Conservation (phyloP, 129 eudicot genomes). For the Lonicera japonica region DNA sequence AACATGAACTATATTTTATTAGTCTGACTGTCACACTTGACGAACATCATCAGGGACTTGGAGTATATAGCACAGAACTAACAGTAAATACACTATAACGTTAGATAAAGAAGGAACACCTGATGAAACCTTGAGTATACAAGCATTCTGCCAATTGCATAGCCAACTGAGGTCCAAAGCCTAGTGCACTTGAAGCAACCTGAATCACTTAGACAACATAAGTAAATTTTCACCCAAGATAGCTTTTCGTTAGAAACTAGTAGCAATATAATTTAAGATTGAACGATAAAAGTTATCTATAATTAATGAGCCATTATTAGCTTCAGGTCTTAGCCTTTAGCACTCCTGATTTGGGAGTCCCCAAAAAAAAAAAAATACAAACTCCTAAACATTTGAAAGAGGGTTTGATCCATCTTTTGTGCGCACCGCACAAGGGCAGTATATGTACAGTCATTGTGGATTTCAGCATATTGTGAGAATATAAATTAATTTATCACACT, state of each 20-base stretch:
- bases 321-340: not conserved
- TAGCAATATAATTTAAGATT: not conserved
- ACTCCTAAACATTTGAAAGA: no score
- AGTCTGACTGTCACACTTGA: not conserved
- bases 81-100: not conserved
- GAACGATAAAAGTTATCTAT: not conserved
- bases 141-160: slow-evolving; percentile 96
- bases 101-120: slow-evolving; percentile 30
- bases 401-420: no score
- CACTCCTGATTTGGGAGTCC: no score
- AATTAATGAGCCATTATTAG: not conserved
- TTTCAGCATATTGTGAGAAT: no score
- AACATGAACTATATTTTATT: not conserved
- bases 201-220: slow-evolving; percentile 15
- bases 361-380: no score
- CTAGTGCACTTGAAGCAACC: slow-evolving; percentile 97
- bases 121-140: slow-evolving; percentile 96
- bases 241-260: not conserved
- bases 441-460: no score
- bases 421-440: no score
- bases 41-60: not conserved
- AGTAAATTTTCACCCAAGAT: slow-evolving; percentile 10
- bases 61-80: not conserved
- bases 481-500: no score
- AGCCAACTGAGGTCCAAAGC: slow-evolving; percentile 87